These are phyloP conservation scores for Schwanniomyces polymorphus DNA, from an alignment of 805 yeast species.

Conservation along the genomic window DNA sequence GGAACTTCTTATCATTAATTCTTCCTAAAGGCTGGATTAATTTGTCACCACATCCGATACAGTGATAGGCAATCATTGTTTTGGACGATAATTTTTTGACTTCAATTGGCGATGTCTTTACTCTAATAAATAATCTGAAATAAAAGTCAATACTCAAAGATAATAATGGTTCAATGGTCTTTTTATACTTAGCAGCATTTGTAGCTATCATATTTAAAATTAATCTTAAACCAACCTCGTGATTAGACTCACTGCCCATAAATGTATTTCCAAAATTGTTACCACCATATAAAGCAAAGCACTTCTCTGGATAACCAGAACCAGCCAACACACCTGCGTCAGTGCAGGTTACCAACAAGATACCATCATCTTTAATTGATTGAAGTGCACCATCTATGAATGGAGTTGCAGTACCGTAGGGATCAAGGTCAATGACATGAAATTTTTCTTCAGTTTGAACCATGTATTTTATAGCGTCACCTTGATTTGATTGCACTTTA, in stretches of 20 bases:
- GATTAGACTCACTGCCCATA: constrained; percentile 68
- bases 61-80: constrained; percentile 76
- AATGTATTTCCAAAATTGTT: constrained; percentile 66
- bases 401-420: constrained; percentile 97
- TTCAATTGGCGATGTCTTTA: constrained; percentile 71
- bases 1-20: constrained; percentile 46
- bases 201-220: constrained; percentile 74
- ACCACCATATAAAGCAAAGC: constrained; percentile 94
- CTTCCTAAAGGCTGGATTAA: constrained; percentile 77
- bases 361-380: constrained; percentile 78
- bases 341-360: constrained; percentile 90
- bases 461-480: constrained; percentile 92
- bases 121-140: constrained; percentile 80
- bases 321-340: constrained; percentile 97
- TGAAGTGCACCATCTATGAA: constrained; percentile 91
- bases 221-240: constrained; percentile 88
- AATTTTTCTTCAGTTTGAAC: constrained; percentile 46
- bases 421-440: constrained; percentile 92
- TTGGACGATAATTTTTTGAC: constrained; percentile 80
- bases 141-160: constrained; percentile 90
- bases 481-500: constrained; percentile 66
- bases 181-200: constrained; percentile 88
- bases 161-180: constrained; percentile 81
- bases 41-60: constrained; percentile 83
- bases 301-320: constrained; percentile 93